Evolutionary conservation across 352 stramenopile genomes (phyloP).

Genomic region (Blastocystis sp.): DNA sequence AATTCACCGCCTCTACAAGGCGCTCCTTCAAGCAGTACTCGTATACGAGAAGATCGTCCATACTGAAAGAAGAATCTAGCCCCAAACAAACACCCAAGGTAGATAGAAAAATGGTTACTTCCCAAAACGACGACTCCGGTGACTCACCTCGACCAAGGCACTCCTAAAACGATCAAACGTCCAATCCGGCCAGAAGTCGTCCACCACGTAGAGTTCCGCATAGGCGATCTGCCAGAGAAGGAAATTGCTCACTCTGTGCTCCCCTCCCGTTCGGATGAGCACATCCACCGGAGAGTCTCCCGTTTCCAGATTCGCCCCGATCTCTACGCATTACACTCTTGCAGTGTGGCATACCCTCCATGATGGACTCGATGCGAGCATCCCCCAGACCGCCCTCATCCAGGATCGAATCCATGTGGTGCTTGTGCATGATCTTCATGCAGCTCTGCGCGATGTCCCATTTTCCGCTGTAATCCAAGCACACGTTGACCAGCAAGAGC

Average conservation of each 20-base stretch:
- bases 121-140: slow-evolving; percentile 82
- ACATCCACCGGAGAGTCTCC: slow-evolving; percentile 82
- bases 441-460: slow-evolving; percentile 69
- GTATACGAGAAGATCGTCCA: slow-evolving; percentile 57
- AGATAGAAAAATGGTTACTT: slow-evolving; percentile 75
- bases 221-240: slow-evolving; percentile 91
- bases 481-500: slow-evolving; percentile 53
- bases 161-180: slow-evolving; percentile 77
- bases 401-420: slow-evolving; percentile 75
- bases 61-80: slow-evolving; percentile 7
- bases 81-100: not conserved
- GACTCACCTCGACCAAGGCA: slow-evolving; percentile 80
- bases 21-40: slow-evolving; percentile 65
- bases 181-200: slow-evolving; percentile 90
- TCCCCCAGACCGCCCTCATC: slow-evolving; percentile 75
- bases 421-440: slow-evolving; percentile 47
- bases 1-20: slow-evolving; percentile 35
- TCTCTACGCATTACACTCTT: not conserved
- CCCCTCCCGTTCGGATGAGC: slow-evolving; percentile 88
- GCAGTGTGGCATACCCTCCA: slow-evolving; percentile 74
- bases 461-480: slow-evolving; percentile 67
- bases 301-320: slow-evolving; percentile 10
- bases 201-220: slow-evolving; percentile 88
- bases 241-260: slow-evolving; percentile 91
- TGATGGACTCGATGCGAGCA: slow-evolving; percentile 80